phyloP scores from a whole-genome alignment of 192 early-diverging fungal species.

The Endogone sp. region DNA sequence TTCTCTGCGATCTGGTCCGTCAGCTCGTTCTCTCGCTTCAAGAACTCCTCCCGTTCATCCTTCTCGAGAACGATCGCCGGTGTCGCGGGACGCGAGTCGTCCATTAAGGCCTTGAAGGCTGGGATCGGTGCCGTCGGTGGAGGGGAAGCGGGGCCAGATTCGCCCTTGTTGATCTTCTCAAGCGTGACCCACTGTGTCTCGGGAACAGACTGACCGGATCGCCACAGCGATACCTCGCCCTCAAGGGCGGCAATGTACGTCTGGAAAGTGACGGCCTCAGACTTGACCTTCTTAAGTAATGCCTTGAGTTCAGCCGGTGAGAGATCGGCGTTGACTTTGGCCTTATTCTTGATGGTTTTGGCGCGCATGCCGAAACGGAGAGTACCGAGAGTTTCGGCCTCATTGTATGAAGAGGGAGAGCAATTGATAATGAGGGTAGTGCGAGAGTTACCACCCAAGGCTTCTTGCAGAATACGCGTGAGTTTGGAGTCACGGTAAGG shows the following conservation, averaged over 20 bases:
- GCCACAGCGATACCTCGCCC: conserved; percentile 89
- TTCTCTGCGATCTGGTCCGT: conserved; percentile 91
- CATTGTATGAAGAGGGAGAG: conserved; percentile 95
- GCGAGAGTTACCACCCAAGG: conserved; percentile 96
- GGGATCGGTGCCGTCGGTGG: conserved; percentile 26
- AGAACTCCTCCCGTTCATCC: conserved; percentile 94
- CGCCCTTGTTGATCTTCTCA: conserved; percentile 45
- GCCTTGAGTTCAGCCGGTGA: conserved; percentile 92
- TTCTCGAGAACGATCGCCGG: conserved; percentile 73
- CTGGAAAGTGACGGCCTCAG: conserved; percentile 76
- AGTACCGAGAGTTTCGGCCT: conserved; percentile 91
- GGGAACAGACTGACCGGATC: conserved; percentile 67
- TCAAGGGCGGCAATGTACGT: conserved; percentile 81
- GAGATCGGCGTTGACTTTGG: conserved; percentile 96
- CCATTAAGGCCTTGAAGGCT: conserved; percentile 39
- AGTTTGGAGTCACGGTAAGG: conserved; percentile 99
- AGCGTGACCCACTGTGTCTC: conserved; percentile 62
- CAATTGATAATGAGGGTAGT: conserved; percentile 98
- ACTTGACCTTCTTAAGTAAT: conserved; percentile 86
- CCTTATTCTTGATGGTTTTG: conserved; percentile 99
- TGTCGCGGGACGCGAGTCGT: conserved; percentile 62
- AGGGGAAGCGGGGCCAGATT: conserved; percentile 20
- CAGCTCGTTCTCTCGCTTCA: conserved; percentile 94
- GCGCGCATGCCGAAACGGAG: conserved; percentile 97
- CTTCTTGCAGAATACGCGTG: conserved; percentile 98